phyloP scores from a whole-genome alignment of 2,329 filamentous ascomycete species.

The Geosmithia putterillii region DNA sequence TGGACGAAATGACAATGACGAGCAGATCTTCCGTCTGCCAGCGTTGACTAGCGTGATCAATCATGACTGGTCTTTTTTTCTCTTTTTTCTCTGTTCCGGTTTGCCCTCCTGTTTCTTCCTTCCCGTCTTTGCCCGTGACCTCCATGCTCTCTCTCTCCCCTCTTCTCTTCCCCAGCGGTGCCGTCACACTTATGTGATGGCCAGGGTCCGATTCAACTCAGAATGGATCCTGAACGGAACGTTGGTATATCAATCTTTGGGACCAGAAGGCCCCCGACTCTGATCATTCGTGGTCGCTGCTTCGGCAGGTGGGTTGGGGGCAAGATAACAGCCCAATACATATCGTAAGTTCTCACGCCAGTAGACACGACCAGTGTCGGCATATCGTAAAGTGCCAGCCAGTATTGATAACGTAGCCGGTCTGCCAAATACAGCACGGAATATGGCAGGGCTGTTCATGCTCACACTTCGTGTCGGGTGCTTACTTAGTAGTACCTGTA shows the following conservation, averaged over 20 bases:
- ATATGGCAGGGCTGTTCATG: too few relatives aligned
- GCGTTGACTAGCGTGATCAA: not conserved
- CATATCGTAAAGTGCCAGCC: too few relatives aligned
- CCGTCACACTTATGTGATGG: slow-evolving; percentile 52
- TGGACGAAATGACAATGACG: not conserved
- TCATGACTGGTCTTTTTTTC: not conserved
- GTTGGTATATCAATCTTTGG: slow-evolving; percentile 51
- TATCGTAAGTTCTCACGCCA: not conserved
- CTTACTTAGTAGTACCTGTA: too few relatives aligned
- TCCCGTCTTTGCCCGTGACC: too few relatives aligned
- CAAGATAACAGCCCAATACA: slow-evolving; percentile 20
- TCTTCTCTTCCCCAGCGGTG: slow-evolving; percentile 48
- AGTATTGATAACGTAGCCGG: too few relatives aligned
- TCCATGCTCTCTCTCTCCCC: too few relatives aligned
- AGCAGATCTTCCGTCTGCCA: not conserved
- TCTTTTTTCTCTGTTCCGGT: not conserved
- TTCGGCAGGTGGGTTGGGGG: slow-evolving; percentile 19
- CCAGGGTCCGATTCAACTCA: slow-evolving; percentile 58
- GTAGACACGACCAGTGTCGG: not conserved
- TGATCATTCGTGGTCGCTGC: slow-evolving; percentile 11
- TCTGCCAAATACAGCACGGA: too few relatives aligned
- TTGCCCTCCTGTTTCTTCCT: not conserved
- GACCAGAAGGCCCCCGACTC: slow-evolving; percentile 24
- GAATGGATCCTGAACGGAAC: slow-evolving; percentile 71
- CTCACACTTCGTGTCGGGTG: too few relatives aligned